phyloP scores from a whole-genome alignment of 2,329 filamentous ascomycete species.

The Pseudocercospora crystallina region DNA sequence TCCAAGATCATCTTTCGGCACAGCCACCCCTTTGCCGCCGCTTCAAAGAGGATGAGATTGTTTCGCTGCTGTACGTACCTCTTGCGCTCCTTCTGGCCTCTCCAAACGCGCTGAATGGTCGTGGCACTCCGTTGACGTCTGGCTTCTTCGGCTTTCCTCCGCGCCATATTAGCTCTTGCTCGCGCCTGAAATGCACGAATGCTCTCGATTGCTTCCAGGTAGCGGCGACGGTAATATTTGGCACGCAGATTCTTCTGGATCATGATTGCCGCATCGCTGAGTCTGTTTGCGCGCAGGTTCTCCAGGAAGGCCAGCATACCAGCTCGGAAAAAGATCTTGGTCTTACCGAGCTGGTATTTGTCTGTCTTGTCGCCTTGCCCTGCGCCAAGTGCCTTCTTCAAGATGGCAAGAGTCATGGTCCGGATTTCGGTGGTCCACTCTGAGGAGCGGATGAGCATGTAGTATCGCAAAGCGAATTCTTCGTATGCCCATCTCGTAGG shows the following conservation, averaged over 20 bases:
- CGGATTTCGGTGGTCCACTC: slow-evolving; percentile 93
- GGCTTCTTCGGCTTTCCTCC: slow-evolving; percentile 74
- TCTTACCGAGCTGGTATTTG: slow-evolving; percentile 96
- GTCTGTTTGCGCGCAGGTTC: slow-evolving; percentile 82
- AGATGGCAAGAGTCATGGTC: slow-evolving; percentile 88
- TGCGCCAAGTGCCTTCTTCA: slow-evolving; percentile 75
- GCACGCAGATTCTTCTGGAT: slow-evolving; percentile 97
- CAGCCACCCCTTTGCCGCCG: slow-evolving; percentile 86
- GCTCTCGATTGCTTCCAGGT: slow-evolving; percentile 79
- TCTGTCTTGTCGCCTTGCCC: slow-evolving; percentile 69
- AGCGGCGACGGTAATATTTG: slow-evolving; percentile 91
- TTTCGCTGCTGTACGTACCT: slow-evolving; percentile 73
- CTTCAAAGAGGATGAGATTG: slow-evolving; percentile 85
- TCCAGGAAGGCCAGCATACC: slow-evolving; percentile 98
- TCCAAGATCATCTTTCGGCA: slow-evolving; percentile 90
- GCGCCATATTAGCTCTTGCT: slow-evolving; percentile 73
- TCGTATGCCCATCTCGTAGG: slow-evolving; percentile 98
- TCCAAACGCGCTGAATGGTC: slow-evolving; percentile 93
- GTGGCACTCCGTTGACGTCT: slow-evolving; percentile 84
- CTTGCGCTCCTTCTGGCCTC: slow-evolving; percentile 85
- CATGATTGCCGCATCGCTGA: slow-evolving; percentile 93
- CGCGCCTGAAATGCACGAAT: slow-evolving; percentile 79
- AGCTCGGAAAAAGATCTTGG: slow-evolving; percentile 98
- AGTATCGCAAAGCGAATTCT: slow-evolving; percentile 95
- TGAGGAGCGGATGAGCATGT: slow-evolving; percentile 89